Evolutionary conservation across 257 asterid genomes (phyloP).

Genomic region (Nicotiana benthamiana): DNA sequence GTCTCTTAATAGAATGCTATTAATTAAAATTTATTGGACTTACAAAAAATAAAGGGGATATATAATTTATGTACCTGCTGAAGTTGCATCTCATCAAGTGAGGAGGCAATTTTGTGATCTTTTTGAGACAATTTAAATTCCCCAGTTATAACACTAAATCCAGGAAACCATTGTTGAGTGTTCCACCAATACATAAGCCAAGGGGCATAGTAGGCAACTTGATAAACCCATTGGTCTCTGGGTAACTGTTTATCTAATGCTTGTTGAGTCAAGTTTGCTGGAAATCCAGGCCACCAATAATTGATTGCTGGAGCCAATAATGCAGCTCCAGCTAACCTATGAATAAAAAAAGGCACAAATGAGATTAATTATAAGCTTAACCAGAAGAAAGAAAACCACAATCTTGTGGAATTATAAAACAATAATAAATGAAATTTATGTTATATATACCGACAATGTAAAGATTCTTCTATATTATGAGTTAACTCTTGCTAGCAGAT

Average conservation of each 20-base stretch:
- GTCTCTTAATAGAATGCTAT: too few relatives aligned
- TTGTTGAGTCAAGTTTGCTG: slow-evolving; percentile 39
- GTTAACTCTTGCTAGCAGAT: too few relatives aligned
- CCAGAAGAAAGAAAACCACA: background rate
- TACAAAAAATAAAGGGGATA: too few relatives aligned
- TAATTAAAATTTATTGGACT: too few relatives aligned
- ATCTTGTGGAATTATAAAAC: too few relatives aligned
- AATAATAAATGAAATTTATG: too few relatives aligned
- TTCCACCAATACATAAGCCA: slow-evolving; percentile 80
- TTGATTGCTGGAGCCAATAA: slow-evolving; percentile 57
- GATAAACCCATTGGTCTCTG: slow-evolving; percentile 58
- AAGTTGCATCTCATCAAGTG: background rate
- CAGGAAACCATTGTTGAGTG: slow-evolving; percentile 60
- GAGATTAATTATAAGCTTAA: background rate
- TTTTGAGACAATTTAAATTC: slow-evolving; percentile 34
- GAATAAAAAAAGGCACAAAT: background rate
- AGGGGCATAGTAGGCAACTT: slow-evolving; percentile 60
- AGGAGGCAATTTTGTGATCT: slow-evolving; percentile 38
- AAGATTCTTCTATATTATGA: background rate
- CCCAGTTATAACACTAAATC: slow-evolving; percentile 48
- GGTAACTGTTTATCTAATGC: slow-evolving; percentile 37
- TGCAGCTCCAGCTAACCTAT: slow-evolving; percentile 61
- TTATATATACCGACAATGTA: too few relatives aligned
- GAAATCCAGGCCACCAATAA: slow-evolving; percentile 79
- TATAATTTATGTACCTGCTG: slow-evolving; percentile 25